Evolutionary conservation across 2,329 filamentous ascomycete species (phyloP), one percentile per base, ranked within the genome.

Genomic region (Cylindrodendrum hubeiense): DNA sequence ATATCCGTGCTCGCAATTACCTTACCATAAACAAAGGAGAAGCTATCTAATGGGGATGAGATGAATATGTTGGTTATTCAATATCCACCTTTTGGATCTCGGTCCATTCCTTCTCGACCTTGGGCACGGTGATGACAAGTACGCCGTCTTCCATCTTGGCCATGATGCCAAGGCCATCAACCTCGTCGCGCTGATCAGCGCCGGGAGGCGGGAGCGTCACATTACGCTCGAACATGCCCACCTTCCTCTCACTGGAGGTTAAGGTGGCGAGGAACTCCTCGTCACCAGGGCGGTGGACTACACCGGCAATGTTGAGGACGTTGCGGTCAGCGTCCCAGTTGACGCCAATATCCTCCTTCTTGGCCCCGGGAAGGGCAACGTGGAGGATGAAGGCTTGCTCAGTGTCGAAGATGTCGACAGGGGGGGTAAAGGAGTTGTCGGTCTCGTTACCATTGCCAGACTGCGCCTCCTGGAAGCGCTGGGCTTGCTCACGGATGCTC

Each of bases 101-200:
- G 70, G 89, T 91, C 83, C 89, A 89, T 70, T 89, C 89, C 78
- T 84, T 87, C 75, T 91, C 89, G 8, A 87, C 74, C 83, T 94
- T 95, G 8, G 92, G 92, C 2, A 97, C 88, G n/a, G 87, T 89
- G n/a, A 97, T 85, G 37, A 90, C 83, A 70, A 97, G 78, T 1
- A 97, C 82, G 5, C 93, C 93, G 75, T 96, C 91, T 78, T 94
- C 91, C 80, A 97, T 85, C 80, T 89, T 93, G 3, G 93, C 93
- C 3, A 84, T 86, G 74, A 96, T 95, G 24, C 80, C 84, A 52
- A 90, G 86, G 1, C 84, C 87, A 72, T 94, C 90, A 17, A 96
- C 82, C 67, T 86, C 84, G 8, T 90, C 89, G 30, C 82, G 85
- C 17, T 82, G 85, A 41, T 74, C 76, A 3, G 70, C 70, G 12